A percentile compares a stretch with the other conserved stretches of the same genome.
These are phyloP conservation scores for Cladorrhinum sp. DNA, from an alignment of 2,329 filamentous ascomycete species.

Conservation along the genomic window DNA sequence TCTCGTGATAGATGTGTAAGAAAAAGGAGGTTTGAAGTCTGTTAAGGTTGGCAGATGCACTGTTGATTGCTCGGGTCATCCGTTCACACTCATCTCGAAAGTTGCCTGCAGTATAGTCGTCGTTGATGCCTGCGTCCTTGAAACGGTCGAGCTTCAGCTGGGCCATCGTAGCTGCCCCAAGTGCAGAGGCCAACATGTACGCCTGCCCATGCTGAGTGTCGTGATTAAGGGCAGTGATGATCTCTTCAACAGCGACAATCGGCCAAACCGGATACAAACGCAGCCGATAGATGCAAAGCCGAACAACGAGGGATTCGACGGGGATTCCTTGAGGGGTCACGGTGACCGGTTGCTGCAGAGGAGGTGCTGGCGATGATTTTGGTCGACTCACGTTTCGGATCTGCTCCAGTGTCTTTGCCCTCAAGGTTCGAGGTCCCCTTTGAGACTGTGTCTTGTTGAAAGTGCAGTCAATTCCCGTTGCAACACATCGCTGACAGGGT, in stretches of 20 bases:
- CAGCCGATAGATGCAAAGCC: constrained; percentile 46
- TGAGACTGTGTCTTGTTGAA: constrained; percentile 44
- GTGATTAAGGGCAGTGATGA: constrained; percentile 38
- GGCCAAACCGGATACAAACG: constrained; percentile 53
- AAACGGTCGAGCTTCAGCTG: constrained; percentile 43
- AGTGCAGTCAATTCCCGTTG: constrained; percentile 47
- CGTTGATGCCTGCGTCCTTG: constrained; percentile 30
- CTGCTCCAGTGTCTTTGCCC: constrained; percentile 43
- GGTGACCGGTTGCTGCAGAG: neutral
- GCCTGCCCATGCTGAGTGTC: constrained; percentile 35
- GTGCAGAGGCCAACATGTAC: constrained; percentile 43
- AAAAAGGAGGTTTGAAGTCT: constrained; percentile 48
- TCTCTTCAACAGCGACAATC: constrained; percentile 44
- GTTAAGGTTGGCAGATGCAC: constrained; percentile 36
- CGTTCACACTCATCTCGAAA: constrained; percentile 39
- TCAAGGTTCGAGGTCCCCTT: constrained; percentile 45
- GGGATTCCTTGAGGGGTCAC: neutral
- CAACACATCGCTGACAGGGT: constrained; percentile 45
- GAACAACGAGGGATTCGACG: constrained; percentile 28
- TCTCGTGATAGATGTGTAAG: constrained; percentile 51
- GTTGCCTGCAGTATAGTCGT: constrained; percentile 32
- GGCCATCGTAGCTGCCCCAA: constrained; percentile 47
- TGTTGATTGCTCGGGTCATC: constrained; percentile 26
- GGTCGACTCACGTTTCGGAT: constrained; percentile 31
- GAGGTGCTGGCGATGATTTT: constrained; percentile 1